Conservation (phyloP, 352 stramenopile genomes). For the Phytophthora boehmeriae region DNA sequence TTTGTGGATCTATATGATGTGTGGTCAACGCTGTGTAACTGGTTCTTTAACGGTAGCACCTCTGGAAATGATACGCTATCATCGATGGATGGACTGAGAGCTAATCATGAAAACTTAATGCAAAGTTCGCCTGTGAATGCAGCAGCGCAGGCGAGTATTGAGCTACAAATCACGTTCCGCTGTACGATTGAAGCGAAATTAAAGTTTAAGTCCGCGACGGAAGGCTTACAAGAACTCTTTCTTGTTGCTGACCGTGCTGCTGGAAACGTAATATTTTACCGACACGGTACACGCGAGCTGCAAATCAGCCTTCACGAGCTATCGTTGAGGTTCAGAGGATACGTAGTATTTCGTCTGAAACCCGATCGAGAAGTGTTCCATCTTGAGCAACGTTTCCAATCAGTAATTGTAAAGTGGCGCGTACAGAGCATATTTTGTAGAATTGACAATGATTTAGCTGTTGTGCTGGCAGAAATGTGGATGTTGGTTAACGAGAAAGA, state of each 20-base stretch:
- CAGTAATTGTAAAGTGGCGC: constrained; percentile 56
- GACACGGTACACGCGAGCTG: constrained; percentile 40
- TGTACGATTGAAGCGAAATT: constrained; percentile 50
- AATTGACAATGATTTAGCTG: constrained; percentile 54
- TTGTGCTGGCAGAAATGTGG: constrained; percentile 56
- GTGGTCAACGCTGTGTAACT: constrained; percentile 27
- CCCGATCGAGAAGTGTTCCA: constrained; percentile 60
- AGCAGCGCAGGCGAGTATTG: constrained; percentile 35
- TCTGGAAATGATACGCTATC: constrained; percentile 11
- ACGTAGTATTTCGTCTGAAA: constrained; percentile 56
- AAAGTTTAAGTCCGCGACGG: constrained; percentile 40
- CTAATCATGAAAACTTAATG: constrained; percentile 24
- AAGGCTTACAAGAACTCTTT: constrained; percentile 43
- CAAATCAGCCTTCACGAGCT: constrained; percentile 65
- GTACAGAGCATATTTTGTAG: constrained; percentile 48
- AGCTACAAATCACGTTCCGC: constrained; percentile 61
- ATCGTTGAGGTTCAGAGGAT: constrained; percentile 46
- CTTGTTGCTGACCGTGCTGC: constrained; percentile 44
- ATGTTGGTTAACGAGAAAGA: constrained; percentile 61
- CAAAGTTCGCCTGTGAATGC: too few relatives aligned
- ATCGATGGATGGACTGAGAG: constrained; percentile 25
- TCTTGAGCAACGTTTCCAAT: constrained; percentile 41
- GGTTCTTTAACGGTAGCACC: constrained; percentile 23
- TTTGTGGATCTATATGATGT: constrained; percentile 39
- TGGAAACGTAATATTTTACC: constrained; percentile 60